Evolutionary conservation across 257 asterid genomes (phyloP).

Genomic region (Rehmannia glutinosa): DNA sequence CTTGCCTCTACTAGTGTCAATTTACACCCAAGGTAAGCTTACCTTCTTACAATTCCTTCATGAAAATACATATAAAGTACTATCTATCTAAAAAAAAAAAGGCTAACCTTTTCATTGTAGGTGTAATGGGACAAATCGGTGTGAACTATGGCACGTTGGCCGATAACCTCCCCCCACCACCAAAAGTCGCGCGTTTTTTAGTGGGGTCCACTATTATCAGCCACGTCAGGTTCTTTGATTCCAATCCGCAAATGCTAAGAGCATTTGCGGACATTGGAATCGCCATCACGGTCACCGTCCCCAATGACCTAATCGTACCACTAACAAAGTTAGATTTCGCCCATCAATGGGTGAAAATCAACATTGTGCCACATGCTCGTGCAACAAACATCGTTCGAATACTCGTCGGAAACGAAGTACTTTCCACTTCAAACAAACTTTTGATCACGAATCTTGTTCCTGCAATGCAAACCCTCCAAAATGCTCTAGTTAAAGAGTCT

Average conservation of each 20-base stretch:
- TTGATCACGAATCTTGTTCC: conserved; percentile 48
- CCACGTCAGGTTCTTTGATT: conserved; percentile 54
- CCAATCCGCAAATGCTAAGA: conserved; percentile 42
- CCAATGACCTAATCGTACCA: conserved; percentile 45
- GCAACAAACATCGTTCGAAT: conserved; percentile 53
- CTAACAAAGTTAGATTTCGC: conserved; percentile 36
- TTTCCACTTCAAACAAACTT: conserved; percentile 46
- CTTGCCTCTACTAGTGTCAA: too few relatives aligned
- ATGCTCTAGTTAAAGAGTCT: conserved; percentile 36
- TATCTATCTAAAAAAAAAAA: too few relatives aligned
- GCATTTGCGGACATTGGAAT: conserved; percentile 65
- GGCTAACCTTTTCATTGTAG: not conserved
- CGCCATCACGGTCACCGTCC: conserved; percentile 42
- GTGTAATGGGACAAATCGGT: too few relatives aligned
- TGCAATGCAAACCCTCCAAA: conserved; percentile 60
- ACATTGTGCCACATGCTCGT: conserved; percentile 38
- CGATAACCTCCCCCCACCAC: conserved; percentile 56
- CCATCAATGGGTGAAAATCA: conserved; percentile 45
- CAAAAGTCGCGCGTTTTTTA: conserved; percentile 50
- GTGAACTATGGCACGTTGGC: conserved; percentile 37
- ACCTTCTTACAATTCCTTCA: too few relatives aligned
- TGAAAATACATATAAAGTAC: too few relatives aligned
- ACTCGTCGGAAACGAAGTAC: conserved; percentile 62
- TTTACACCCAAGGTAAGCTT: too few relatives aligned
- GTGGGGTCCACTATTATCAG: conserved; percentile 45